Evolutionary conservation across 495 filamentous ascomycete genomes (phyloP).

Genomic region (Hyphodiscus hymeniophilus): DNA sequence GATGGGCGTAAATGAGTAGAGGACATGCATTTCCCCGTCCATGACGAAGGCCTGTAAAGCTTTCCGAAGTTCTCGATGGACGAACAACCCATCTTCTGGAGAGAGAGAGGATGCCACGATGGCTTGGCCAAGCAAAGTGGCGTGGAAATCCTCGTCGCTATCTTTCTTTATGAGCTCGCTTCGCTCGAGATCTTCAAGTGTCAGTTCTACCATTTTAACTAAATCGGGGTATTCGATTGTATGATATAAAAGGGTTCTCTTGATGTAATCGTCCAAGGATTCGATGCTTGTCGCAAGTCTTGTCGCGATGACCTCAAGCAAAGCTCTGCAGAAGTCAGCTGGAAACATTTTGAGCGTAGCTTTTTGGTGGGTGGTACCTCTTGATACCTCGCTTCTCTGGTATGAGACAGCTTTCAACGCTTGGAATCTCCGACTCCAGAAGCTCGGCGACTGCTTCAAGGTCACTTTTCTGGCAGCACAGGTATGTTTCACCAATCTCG

Average conservation of each 20-base stretch:
- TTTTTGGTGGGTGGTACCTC: conserved; percentile 32
- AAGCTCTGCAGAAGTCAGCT: conserved; percentile 38
- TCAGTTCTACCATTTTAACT: conserved; percentile 44
- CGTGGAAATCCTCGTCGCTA: conserved; percentile 35
- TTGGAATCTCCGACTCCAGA: conserved; percentile 65
- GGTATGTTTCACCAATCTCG: conserved; percentile 69
- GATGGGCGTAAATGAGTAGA: conserved; percentile 75
- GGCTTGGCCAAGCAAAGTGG: conserved; percentile 62
- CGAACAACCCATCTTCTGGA: conserved; percentile 70
- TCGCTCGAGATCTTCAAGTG: conserved; percentile 42
- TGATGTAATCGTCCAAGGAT: conserved; percentile 64
- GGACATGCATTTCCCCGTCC: conserved; percentile 78
- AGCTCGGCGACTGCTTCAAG: conserved; percentile 61
- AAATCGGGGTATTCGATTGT: conserved; percentile 35
- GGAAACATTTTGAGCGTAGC: not conserved
- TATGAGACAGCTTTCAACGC: conserved; percentile 59
- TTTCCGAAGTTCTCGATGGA: conserved; percentile 58
- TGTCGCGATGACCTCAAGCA: conserved; percentile 69
- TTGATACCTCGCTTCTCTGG: conserved; percentile 63
- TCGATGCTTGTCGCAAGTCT: conserved; percentile 59
- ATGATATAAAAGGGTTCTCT: conserved; percentile 57
- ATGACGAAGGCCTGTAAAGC: conserved; percentile 71
- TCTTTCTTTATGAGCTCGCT: conserved; percentile 49
- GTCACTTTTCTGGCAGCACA: conserved; percentile 66
- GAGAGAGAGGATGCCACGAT: conserved; percentile 65